A percentile compares a stretch with the other conserved stretches of the same genome.
Conservation (phyloP, 1,139 yeast genomes). For the Pichia sp. region DNA sequence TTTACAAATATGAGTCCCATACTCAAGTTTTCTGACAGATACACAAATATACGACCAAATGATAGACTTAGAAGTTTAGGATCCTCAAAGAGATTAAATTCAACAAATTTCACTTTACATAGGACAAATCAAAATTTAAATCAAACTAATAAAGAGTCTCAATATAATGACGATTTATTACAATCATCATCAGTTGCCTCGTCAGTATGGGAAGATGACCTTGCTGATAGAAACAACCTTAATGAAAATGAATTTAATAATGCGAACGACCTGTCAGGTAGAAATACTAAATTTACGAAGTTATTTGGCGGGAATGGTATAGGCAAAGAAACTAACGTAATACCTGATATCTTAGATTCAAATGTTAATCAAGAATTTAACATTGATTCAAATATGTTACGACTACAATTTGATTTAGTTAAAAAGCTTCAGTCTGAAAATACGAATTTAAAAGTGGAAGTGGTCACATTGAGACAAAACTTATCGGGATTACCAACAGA, state of each 20-base stretch:
- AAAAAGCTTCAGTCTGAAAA: constrained; percentile 53
- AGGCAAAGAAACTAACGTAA: constrained; percentile 23
- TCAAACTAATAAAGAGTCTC: neutral
- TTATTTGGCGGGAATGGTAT: constrained; percentile 9
- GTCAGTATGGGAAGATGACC: constrained; percentile 15
- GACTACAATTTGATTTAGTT: constrained; percentile 48
- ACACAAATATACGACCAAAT: constrained; percentile 5
- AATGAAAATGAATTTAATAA: constrained; percentile 6
- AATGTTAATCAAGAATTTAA: constrained; percentile 7
- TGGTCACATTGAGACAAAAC: constrained; percentile 47
- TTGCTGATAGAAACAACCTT: neutral
- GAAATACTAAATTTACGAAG: constrained; percentile 6
- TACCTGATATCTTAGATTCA: constrained; percentile 26
- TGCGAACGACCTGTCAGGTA: too few relatives aligned
- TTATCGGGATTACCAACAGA: constrained; percentile 43
- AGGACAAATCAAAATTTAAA: constrained; percentile 1
- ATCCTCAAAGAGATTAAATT: constrained; percentile 1
- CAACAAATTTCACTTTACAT: constrained; percentile 7
- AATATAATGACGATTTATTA: constrained; percentile 4
- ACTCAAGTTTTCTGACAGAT: constrained; percentile 5
- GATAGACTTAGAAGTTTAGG: neutral
- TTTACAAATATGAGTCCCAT: constrained; percentile 11
- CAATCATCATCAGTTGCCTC: constrained; percentile 15
- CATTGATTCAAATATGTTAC: constrained; percentile 39
- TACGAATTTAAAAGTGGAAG: constrained; percentile 53